A percentile compares a stretch with the other conserved stretches of the same genome.
phyloP scores from a whole-genome alignment of 1,284 basidiomycete genomes.

The Malassezia equina region DNA sequence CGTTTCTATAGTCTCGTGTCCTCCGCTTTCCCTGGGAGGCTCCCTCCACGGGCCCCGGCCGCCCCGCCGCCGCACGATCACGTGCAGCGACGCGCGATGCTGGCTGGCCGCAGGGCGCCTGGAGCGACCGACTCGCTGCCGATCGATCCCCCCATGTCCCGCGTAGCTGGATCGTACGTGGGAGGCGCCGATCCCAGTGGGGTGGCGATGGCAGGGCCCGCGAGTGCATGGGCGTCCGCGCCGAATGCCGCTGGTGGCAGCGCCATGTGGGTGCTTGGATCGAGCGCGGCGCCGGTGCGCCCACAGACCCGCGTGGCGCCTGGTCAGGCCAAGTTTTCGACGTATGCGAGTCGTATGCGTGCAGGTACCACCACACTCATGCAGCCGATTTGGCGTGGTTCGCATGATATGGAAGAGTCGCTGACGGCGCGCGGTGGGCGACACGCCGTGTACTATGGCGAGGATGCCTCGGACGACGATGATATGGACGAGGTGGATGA shows the following conservation, averaged over 20 bases:
- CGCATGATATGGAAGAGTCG: conserved; percentile 1
- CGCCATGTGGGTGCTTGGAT: conserved; percentile 10
- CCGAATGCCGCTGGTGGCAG: not conserved
- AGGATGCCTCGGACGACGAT: conserved; percentile 31
- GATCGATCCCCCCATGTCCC: not conserved
- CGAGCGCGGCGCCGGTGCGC: conserved; percentile 17
- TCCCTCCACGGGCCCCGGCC: not conserved
- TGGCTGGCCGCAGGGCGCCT: not conserved
- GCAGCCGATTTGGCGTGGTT: conserved; percentile 61
- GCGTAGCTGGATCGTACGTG: not conserved
- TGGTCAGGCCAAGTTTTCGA: conserved; percentile 65
- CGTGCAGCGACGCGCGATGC: not conserved
- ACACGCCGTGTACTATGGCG: conserved; percentile 27
- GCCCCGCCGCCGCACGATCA: not conserved
- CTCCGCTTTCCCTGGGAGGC: no score
- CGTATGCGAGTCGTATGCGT: conserved; percentile 81
- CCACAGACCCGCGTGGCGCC: conserved; percentile 25
- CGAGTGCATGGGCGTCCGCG: not conserved
- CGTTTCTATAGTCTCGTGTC: not conserved
- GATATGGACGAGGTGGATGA: conserved; percentile 14
- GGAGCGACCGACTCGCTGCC: not conserved
- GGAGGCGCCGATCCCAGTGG: not conserved
- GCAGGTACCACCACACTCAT: conserved; percentile 80
- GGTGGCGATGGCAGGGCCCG: not conserved
- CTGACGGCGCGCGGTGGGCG: conserved; percentile 8